Conservation (phyloP, 305 asterid genomes). For the Euphrasia arctica region DNA sequence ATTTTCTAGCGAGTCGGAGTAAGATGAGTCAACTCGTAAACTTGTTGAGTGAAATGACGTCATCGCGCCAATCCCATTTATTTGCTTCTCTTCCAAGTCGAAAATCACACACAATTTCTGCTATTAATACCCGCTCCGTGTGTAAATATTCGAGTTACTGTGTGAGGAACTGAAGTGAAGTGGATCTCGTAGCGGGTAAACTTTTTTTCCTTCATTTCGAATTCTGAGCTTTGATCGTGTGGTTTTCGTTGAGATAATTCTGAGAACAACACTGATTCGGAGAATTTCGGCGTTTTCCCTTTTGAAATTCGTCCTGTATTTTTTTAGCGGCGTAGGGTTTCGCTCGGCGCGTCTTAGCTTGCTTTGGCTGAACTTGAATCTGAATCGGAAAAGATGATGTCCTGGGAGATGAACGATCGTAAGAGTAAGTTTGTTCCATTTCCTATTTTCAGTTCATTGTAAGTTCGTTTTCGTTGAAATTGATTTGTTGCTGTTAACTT, state of each 20-base stretch:
- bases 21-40: conserved; percentile 30
- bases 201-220: too few species aligned
- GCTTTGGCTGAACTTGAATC: conserved; percentile 28
- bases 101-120: conserved; percentile 2
- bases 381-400: conserved; percentile 50
- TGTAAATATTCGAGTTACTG: conserved; percentile 3
- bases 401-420: conserved; percentile 80
- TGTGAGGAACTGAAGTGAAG: conserved; percentile 22
- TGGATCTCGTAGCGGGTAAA: conserved; percentile 22
- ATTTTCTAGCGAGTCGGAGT: too few species aligned
- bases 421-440: conserved; percentile 46
- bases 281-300: not conserved
- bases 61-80: conserved; percentile 30
- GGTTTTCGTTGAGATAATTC: conserved; percentile 1
- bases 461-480: not conserved
- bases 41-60: conserved; percentile 29
- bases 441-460: conserved; percentile 4
- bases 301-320: not conserved
- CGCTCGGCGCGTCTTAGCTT: conserved; percentile 16
- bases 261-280: not conserved
- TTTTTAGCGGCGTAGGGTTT: conserved; percentile 28
- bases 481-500: conserved; percentile 2
- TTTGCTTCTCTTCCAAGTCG: conserved; percentile 38
- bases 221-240: not conserved
- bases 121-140: not conserved